Base-by-base conservation (phyloP, 1,284 basidiomycete genomes). In the Pascua guehoae region DNA sequence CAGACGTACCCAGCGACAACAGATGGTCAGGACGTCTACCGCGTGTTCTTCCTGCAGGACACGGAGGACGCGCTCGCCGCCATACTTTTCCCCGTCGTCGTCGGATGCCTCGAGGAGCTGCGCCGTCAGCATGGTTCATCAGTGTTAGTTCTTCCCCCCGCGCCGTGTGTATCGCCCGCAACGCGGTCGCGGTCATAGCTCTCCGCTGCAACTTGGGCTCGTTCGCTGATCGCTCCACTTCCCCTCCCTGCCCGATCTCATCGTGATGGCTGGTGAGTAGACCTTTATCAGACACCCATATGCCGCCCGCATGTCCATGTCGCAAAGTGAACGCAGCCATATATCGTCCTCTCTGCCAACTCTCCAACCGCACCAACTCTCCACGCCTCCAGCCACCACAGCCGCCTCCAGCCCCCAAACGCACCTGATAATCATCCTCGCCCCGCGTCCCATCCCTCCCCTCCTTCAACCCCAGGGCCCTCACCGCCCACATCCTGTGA, bases 51-150 rank as follows among this genome's bases (percentile, higher is more conserved):
- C 71, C 17, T 60, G 56, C 40, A 75, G 49, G 0, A 71, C 66
- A 10, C 62, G 54, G 14, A 75, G 52, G 2, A 77, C 62, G 2
- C 70, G 62, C 24, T 75, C 74, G 8, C 72, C 73, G 16, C 74
- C 74, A 42, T 66, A 75, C 54, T 71, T 72, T 57, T 77, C 75
- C 1, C 68, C 71, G 49, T 77, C 74, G 50, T 77, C 75, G 24
- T 74, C 69, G 47, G 50, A 69, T 9, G 65, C 56, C 53, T 77
- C 75, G 8, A 74, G 56, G 4, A 72, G 63, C 70, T 75, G 53
- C 7, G 24, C 3, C 7, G 43, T 54, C 39, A 47, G 51, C 14
- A 32, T 3, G 24, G 24, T 32, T 32, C 24, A 32, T 32, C 24
- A 32, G 24, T 7, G 7, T 32, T 32, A 32, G 24, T 32, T n/a